Evolutionary conservation across 352 stramenopile genomes (phyloP), one percentile per base, ranked within the genome.

Genomic region (Globisporangium echinulatum): DNA sequence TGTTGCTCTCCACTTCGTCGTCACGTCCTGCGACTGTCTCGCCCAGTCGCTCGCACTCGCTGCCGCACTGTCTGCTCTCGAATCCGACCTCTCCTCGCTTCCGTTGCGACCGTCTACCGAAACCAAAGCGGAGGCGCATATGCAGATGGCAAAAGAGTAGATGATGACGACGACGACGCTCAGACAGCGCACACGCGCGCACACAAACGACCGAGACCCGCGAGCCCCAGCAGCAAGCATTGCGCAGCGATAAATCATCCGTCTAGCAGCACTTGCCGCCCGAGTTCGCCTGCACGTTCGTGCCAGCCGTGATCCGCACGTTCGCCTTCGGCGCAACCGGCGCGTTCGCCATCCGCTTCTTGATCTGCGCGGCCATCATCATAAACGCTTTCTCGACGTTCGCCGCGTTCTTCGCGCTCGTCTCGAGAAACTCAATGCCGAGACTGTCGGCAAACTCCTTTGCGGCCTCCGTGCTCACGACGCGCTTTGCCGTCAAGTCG

Each of bases 401-500:
- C 51, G 82, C 78, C 15, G 83, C 85, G 68, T 94, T 94, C 74
- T 95, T 94, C 52, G 87, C 87, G 72, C 79, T 92, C 50, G 85
- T 95, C 72, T 96, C 87, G 52, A 96, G 70, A 64, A 96, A 96
- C 66, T 89, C 77, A 72, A 94, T 94, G 49, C 80, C 85, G 43
- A 94, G 60, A 63, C 85, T 94, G 57, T 95, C 83, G 38, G 87
- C 87, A 61, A 96, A 90, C 69, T 92, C 87, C 74, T 97, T 96
- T 25, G 94, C 96, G 37, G 91, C 82, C 38, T 98, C 92, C 39
- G 88, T 97, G 50, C 91, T 93, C 37, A 99, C 95, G 15, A 97
- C 94, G 59, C 88, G 92, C 73, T 98, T 96, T 68, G 91, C 87
- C 57, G 79, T 90, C 61, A 96, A 69, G 90, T 99, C 97, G 62